These are phyloP conservation scores for Grifola frondosa DNA, from an alignment of 1,284 basidiomycete species.

Conservation along the genomic window DNA sequence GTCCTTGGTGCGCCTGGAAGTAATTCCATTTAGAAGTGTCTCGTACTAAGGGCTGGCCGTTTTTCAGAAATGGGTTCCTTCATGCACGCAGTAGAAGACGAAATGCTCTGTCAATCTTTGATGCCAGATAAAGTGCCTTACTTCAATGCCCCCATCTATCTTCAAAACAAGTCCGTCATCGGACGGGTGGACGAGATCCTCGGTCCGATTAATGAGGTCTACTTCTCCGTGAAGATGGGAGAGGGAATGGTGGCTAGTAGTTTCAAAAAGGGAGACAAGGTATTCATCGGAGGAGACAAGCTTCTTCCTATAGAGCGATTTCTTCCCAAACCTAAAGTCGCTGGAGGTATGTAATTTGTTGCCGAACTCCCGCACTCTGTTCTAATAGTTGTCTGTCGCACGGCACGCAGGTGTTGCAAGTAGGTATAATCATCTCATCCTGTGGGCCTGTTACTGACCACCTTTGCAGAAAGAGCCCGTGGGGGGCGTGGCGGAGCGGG, in stretches of 20 bases:
- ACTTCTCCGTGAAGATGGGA: constrained; percentile 97
- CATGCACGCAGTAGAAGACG: constrained; percentile 94
- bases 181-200: constrained; percentile 97
- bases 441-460: constrained; percentile 8
- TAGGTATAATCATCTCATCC: constrained; percentile 25
- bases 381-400: constrained; percentile 11
- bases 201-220: constrained; percentile 98
- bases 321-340: constrained; percentile 92
- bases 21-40: neutral
- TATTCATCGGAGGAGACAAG: constrained; percentile 96
- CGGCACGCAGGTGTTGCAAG: constrained; percentile 47
- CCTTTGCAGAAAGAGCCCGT: constrained; percentile 44
- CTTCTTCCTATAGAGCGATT: constrained; percentile 96
- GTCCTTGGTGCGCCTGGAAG: constrained; percentile 64
- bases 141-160: constrained; percentile 99
- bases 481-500: constrained; percentile 40
- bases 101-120: constrained; percentile 93
- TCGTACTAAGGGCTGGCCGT: neutral
- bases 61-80: constrained; percentile 82
- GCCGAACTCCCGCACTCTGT: no score
- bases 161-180: constrained; percentile 95
- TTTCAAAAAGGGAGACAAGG: constrained; percentile 98
- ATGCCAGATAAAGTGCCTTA: constrained; percentile 93
- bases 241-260: constrained; percentile 94
- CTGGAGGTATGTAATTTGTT: constrained; percentile 53